Evolutionary conservation across 768 basidiomycete species (phyloP), one percentile per base, ranked within the genome.

Genomic region (Boletus tylopilopsis): DNA sequence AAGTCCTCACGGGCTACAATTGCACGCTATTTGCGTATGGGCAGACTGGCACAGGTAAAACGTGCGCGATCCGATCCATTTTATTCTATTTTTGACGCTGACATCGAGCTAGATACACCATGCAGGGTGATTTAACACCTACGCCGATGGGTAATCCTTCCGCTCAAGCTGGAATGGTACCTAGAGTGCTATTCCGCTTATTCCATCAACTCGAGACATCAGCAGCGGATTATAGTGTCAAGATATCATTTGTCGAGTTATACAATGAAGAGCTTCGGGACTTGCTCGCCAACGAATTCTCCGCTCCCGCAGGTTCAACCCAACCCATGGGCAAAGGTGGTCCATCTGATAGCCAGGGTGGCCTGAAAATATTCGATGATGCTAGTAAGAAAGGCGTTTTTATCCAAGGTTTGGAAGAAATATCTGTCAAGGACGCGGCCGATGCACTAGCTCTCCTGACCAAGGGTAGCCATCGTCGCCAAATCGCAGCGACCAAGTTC

Each of bases 181-280:
- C 96, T 9, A 86, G 96, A 32, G 90, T 84, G 5, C 78, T 99
- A 5, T 92, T 95, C 66, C 85, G 87, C 21, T 80, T 98, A 2
- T 99, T 98, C 64, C 82, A 90, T 50, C 80, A 89, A 47, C 82
- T 99, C 9, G 93, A 95, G 59, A 76, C 80, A 9, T 79, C 80
- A 0, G 77, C 76, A 19, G 64, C 81, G 16, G 96, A 99, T 61
- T 98, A 84, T 64, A 87, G 90, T 60, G 94, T 99, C 64, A 93
- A 90, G 62, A 80, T 95, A 46, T 95, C 94, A 0, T 98, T 85
- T 67, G 76, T 99, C 45, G 96, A 99, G 65, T 76, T 99, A 19
- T 99, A 98, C 70, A 99, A 99, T 64, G 96, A 99, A 72, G 96
- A 98, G 64, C 80, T 99, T 6, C 87, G 96, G 21, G 96, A 99